These are phyloP conservation scores for Paraphaeosphaeria minitans DNA, from an alignment of 2,329 filamentous ascomycete genomes.

Conservation along the genomic window DNA sequence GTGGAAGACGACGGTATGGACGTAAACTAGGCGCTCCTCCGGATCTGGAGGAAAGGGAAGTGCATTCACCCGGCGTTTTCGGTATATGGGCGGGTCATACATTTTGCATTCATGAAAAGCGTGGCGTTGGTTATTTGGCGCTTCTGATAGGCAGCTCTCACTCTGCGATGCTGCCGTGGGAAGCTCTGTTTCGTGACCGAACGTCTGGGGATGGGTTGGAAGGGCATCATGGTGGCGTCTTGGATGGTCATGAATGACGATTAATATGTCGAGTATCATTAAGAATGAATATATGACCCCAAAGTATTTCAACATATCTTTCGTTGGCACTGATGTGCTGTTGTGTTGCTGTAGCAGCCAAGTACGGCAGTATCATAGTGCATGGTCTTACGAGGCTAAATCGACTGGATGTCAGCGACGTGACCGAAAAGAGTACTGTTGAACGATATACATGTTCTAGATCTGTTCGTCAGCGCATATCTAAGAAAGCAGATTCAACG, in stretches of 20 bases:
- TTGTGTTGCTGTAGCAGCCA: not conserved
- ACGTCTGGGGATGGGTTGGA: not conserved
- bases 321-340: not conserved
- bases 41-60: not conserved
- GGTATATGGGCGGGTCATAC: not conserved
- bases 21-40: conserved; percentile 35
- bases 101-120: conserved; percentile 7
- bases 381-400: too few relatives aligned
- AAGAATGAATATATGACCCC: not conserved
- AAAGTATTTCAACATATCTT: not conserved
- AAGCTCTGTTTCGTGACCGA: not conserved
- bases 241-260: conserved; percentile 6
- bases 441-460: too few relatives aligned
- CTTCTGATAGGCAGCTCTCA: not conserved
- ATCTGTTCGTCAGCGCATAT: too few relatives aligned
- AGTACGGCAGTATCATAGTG: too few relatives aligned
- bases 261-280: not conserved
- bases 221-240: conserved; percentile 3
- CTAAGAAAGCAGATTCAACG: too few relatives aligned
- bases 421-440: too few relatives aligned
- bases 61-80: conserved; percentile 10
- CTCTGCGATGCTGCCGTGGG: not conserved
- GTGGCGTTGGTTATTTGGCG: not conserved
- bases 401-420: too few relatives aligned
- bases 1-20: conserved; percentile 52